Evolutionary conservation across 2,329 filamentous ascomycete genomes (phyloP), one percentile per base, ranked within the genome.

Genomic region (Aureobasidium uvarum): DNA sequence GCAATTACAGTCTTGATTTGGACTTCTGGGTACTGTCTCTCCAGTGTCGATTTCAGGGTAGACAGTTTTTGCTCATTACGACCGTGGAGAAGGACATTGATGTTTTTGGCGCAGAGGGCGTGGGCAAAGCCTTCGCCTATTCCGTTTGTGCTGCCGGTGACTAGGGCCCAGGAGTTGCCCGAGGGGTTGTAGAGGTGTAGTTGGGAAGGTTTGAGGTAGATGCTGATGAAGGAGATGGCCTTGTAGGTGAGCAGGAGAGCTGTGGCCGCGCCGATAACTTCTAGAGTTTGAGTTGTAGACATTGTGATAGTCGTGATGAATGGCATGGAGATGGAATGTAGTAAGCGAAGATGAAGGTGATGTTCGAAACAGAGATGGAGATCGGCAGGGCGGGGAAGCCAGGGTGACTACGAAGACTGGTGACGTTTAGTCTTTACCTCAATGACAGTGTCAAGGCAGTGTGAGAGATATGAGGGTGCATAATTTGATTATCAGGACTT

Each of bases 11-110:
- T 72, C 33, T 76, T 74, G 62, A 82, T 78, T 31, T 74, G 71
- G 16, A 74, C 71, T 1, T 68, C 41, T 0, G 83, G 82, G 65
- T 78, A 80, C 10, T 74, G 66, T 0, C 69, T n/a, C 1, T 71
- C 67, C 0, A 86, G 77, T 31, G 78, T 72, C 1, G 71, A 62
- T n/a, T 75, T 71, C n/a, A 83, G 74, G 1, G 64, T 64, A 2
- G 77, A 70, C 3, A 87, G 77, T 69, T 85, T 86, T 3, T 73
- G 67, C 2, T 69, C 67, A 66, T 84, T 84, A 41, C 83, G 81
- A n/a, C 85, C 84, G 67, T 87, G 84, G 10, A 87, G 71, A 18
- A 86, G 76, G 39, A 87, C 77, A 69, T 85, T 83, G 78, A 86
- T 86, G 54, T 83, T 82, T 16, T 74, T 74, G 0, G 69, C 66